Evolutionary conservation across 352 stramenopile genomes (phyloP).

Genomic region (Peronospora farinosa): DNA sequence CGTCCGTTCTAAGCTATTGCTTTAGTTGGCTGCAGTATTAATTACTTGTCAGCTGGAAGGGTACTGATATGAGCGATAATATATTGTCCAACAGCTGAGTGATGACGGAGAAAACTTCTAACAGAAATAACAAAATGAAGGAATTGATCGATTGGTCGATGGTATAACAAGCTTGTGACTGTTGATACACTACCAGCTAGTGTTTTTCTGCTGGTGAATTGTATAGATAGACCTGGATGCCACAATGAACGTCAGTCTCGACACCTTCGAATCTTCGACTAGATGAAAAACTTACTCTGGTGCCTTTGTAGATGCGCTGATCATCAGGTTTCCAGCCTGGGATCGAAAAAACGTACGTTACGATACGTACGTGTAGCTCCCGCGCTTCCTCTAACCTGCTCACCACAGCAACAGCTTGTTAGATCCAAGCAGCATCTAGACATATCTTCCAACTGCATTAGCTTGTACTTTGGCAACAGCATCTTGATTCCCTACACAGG

Average conservation of each 20-base stretch:
- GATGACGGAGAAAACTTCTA: conserved; percentile 3
- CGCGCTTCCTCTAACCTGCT: conserved; percentile 63
- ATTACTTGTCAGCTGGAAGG: too few species aligned
- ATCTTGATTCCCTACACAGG: conserved; percentile 54
- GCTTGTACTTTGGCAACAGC: conserved; percentile 58
- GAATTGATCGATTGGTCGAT: conserved; percentile 11
- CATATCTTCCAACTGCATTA: background rate
- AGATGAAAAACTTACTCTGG: conserved; percentile 42
- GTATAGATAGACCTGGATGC: conserved; percentile 57
- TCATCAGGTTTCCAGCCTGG: conserved; percentile 55
- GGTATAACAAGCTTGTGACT: too few species aligned
- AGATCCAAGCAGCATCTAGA: background rate
- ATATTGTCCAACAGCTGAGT: background rate
- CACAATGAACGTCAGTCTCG: conserved; percentile 1
- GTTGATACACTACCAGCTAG: background rate
- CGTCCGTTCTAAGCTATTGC: conserved; percentile 65
- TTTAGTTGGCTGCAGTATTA: background rate
- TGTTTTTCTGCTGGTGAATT: conserved; percentile 21
- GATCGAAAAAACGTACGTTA: conserved; percentile 81
- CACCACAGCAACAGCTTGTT: conserved; percentile 2
- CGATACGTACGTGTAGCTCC: conserved; percentile 51
- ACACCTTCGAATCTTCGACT: background rate
- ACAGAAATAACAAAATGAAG: conserved; percentile 28
- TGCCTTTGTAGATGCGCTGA: conserved; percentile 75
- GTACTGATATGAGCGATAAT: too few species aligned